Percentiles rank a stretch among this genome's conserved stretches.
Evolutionary conservation across 2,329 filamentous ascomycete genomes (phyloP).

Genomic region (Hymenoscyphus repandus): DNA sequence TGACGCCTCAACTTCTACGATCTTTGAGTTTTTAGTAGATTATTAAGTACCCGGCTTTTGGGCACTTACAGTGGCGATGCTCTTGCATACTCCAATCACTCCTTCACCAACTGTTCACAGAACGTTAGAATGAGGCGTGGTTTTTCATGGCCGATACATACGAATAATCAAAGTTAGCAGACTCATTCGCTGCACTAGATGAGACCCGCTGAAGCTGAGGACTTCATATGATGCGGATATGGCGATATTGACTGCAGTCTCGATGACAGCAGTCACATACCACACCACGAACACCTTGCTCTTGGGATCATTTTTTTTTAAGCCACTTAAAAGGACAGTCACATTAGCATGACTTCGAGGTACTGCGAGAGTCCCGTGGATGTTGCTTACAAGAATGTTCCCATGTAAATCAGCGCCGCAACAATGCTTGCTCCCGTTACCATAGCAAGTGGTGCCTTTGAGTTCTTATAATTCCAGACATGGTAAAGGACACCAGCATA

Average conservation of each 20-base stretch:
- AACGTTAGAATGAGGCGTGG: neutral
- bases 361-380: neutral
- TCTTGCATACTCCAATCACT: conserved; percentile 23
- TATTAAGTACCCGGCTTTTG: too few species aligned
- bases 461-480: conserved; percentile 20
- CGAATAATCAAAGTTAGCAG: conserved; percentile 51
- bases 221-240: conserved; percentile 21
- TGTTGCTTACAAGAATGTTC: conserved; percentile 18
- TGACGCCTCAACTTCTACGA: conserved; percentile 10
- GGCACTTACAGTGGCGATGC: conserved; percentile 17
- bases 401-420: conserved; percentile 22
- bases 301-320: neutral
- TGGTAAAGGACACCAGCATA: conserved; percentile 27
- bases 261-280: conserved; percentile 21
- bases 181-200: conserved; percentile 53
- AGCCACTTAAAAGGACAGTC: neutral
- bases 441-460: conserved; percentile 14
- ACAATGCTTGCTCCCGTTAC: conserved; percentile 12
- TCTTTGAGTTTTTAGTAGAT: neutral
- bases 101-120: conserved; percentile 18
- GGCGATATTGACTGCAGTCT: conserved; percentile 20
- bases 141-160: neutral
- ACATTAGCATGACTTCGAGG: neutral
- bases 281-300: conserved; percentile 12
- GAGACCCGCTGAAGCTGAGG: conserved; percentile 51